Evolutionary conservation across 768 basidiomycete genomes (phyloP), one percentile per base, ranked within the genome.

Genomic region (Panus rudis): DNA sequence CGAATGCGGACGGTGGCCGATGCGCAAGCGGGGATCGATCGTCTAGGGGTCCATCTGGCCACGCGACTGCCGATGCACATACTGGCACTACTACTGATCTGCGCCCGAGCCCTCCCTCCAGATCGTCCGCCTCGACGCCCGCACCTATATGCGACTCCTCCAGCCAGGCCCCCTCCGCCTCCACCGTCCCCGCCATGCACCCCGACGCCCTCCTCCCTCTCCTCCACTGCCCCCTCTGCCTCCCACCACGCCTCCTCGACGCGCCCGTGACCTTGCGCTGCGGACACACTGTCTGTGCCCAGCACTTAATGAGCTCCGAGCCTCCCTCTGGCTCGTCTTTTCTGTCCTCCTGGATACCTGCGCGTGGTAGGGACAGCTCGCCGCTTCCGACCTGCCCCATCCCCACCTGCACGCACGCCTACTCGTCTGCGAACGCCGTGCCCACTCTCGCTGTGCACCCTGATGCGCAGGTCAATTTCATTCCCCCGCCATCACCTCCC

Each of bases 241-340:
- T 54, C 1, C 56, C 62, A 6, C 47, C 59, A 1, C 30, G 59
- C 19, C 43, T 63, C 42, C 66, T 81, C 19, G 45, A 53, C 19
- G 56, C 64, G 3, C 80, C 81, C 2, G 64, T 74, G 26, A 75
- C 69, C 7, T 79, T 94, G 30, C 74, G 68, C 52, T 96, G 92
- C 56, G 92, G 92, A 41, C 92, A 96, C 58, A 73, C 90, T 17
- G 49, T 93, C 49, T 96, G 91, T 53, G 61, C 76, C 0, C 34
- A 53, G 66, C 49, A 58, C 46, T 52, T 71, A 43, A 50, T 37
- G 49, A 51, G 51, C 58, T 19, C 42, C 17, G 26, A 13, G 49
- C 30, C 23, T 16, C 21, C 45, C 35, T 31, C 46, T 11, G 37
- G 52, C 28, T 49, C 52, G 13, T 19, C 51, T 41, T 46, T 47